A percentile compares a stretch with the other conserved stretches of the same genome.
Evolutionary conservation across 1,284 basidiomycete species (phyloP).

Genomic region (Apiotrichum sp.): DNA sequence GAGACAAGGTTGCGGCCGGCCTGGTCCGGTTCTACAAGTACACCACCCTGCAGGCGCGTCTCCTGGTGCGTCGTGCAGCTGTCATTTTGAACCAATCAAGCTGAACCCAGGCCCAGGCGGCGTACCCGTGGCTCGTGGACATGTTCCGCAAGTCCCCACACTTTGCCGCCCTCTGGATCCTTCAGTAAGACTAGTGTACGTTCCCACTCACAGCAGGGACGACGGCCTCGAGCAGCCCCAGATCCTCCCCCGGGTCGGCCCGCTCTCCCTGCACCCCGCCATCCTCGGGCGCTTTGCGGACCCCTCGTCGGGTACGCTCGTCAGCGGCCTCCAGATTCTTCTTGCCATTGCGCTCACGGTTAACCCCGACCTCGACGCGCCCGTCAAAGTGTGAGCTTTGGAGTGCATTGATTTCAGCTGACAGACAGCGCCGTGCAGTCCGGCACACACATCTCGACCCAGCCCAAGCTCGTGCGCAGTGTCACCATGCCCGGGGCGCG

Average conservation of each 20-base stretch:
- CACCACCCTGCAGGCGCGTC: neutral
- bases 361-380: neutral
- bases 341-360: neutral
- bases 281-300: neutral
- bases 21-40: neutral
- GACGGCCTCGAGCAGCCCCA: neutral
- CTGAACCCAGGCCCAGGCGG: neutral
- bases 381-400: neutral
- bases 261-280: neutral
- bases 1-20: neutral
- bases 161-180: too few species aligned
- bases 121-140: slow-evolving; percentile 1
- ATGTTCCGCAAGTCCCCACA: neutral
- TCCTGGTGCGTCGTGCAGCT: neutral
- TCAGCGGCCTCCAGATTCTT: neutral
- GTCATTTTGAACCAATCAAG: too few species aligned
- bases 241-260: neutral
- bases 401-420: neutral
- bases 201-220: neutral
- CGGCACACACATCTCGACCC: neutral
- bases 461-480: neutral
- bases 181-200: neutral
- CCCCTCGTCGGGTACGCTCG: neutral
- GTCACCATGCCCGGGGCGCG: neutral
- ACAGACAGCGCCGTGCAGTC: neutral